Base-by-base conservation (phyloP, 371 early-diverging fungal species). In the Mucor saturninus region DNA sequence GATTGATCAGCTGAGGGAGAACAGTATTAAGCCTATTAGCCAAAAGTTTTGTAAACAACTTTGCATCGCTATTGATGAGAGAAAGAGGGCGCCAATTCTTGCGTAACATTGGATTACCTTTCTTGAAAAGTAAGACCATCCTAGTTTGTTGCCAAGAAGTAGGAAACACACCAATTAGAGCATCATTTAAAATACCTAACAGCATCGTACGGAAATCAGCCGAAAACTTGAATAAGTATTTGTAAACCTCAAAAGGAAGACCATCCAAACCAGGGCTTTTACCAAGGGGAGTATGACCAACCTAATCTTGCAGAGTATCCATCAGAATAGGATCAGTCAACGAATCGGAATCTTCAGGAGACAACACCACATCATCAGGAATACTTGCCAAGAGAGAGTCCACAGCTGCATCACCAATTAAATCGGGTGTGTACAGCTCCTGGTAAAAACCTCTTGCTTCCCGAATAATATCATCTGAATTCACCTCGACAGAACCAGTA, bases 211-310 rank as follows among this genome's bases (percentile, higher is more conserved):
- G 15, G 2, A 58, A n/a, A 0, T 14, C 13, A 2, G 42, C 26
- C 39, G 28, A 29, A 3, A 32, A 5, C 15, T 11, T 30, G 54
- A 10, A 61, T 21, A 45, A 26, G 7, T 45, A 45, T 7, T 21
- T n/a, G 21, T 45, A 69, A 4, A 75, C 15, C 35, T 74, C 74
- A 59, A 72, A 79, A 26, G 71, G 69, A 5, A 79, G 14, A 2
- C 74, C 79, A 49, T 75, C 71, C 6, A 65, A 14, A 0, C 79
- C 69, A 28, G 75, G 73, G 11, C 75, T 68, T 52, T 61, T 62
- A 5, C 49, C 49, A 1, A 10, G n/a, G 1, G 65, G 67, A 5
- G 57, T 26, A 26, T 65, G 60, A 10, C 30, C 52, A 0, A 70
- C 28, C 0, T 57, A 28, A 1, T 0, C 1, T 1, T 9, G 1